These are phyloP conservation scores for Aspergillus novofumigatus DNA, from an alignment of 2,329 filamentous ascomycete genomes.

Conservation along the genomic window DNA sequence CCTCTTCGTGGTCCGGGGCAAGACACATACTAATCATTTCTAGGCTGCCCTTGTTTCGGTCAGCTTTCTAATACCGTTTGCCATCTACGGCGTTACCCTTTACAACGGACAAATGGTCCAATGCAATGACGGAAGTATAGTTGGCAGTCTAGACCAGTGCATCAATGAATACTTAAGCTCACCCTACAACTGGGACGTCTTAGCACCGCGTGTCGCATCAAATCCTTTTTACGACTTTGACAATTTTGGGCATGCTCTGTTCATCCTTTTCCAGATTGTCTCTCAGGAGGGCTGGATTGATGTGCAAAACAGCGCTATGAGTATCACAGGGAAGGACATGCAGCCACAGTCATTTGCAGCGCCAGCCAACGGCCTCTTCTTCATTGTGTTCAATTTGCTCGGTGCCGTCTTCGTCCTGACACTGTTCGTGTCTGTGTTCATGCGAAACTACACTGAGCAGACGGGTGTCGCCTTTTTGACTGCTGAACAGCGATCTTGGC, in stretches of 20 bases:
- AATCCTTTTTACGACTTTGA: constrained; percentile 92
- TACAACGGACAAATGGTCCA: constrained; percentile 76
- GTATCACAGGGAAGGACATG: constrained; percentile 69
- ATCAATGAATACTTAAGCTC: constrained; percentile 74
- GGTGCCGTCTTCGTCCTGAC: constrained; percentile 96
- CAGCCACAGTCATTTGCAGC: constrained; percentile 68
- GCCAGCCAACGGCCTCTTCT: constrained; percentile 87
- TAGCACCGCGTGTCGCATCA: constrained; percentile 73
- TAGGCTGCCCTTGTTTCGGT: constrained; percentile 86
- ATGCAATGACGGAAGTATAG: constrained; percentile 70
- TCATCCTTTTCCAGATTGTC: constrained; percentile 97
- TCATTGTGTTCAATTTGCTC: constrained; percentile 92
- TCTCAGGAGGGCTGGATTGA: constrained; percentile 98
- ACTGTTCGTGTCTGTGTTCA: constrained; percentile 97
- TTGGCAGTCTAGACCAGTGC: constrained; percentile 62
- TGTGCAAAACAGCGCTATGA: constrained; percentile 79
- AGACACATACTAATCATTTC: constrained; percentile 2
- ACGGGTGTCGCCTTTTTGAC: constrained; percentile 96
- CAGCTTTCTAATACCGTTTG: constrained; percentile 91
- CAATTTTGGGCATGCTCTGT: constrained; percentile 86
- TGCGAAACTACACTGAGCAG: constrained; percentile 99
- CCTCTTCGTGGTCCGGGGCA: background rate
- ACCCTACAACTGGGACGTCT: constrained; percentile 78
- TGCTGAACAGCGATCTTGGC: constrained; percentile 92
- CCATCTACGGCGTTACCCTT: constrained; percentile 89